Conservation (phyloP, 2,329 filamentous ascomycete genomes). For the Onygena corvina region DNA sequence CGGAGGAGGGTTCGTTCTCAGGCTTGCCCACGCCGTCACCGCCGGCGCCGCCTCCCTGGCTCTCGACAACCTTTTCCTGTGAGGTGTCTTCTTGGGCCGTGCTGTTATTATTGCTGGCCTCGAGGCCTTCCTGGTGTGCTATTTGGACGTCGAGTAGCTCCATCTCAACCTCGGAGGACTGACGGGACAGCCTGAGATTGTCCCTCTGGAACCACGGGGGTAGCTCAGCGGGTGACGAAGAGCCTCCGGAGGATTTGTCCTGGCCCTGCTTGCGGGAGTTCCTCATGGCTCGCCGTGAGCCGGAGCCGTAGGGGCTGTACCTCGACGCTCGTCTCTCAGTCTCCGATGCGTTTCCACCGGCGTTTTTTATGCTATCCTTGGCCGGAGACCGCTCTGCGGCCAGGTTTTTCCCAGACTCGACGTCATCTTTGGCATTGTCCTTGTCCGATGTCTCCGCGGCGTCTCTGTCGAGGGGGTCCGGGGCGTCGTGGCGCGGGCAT, state of each 20-base stretch:
- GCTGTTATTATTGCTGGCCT: no score
- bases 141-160: constrained; percentile 21
- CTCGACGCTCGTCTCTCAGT: constrained; percentile 10
- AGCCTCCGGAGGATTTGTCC: constrained; percentile 14
- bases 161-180: constrained; percentile 11
- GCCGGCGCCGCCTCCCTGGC: constrained; percentile 21
- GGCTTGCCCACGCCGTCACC: constrained; percentile 18
- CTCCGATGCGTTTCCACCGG: no score
- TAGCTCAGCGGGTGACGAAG: constrained; percentile 20
- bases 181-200: constrained; percentile 23
- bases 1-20: neutral
- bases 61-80: constrained; percentile 10
- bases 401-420: neutral
- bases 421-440: neutral
- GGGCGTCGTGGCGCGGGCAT: neutral
- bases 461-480: constrained; percentile 1
- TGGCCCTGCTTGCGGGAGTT: constrained; percentile 22
- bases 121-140: constrained; percentile 13
- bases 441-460: neutral
- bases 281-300: constrained; percentile 28
- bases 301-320: constrained; percentile 30
- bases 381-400: no score
- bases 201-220: constrained; percentile 30
- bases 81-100: no score
- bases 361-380: no score